Evolutionary conservation across 2,329 filamentous ascomycete species (phyloP).

Genomic region (Epichloe baconii): DNA sequence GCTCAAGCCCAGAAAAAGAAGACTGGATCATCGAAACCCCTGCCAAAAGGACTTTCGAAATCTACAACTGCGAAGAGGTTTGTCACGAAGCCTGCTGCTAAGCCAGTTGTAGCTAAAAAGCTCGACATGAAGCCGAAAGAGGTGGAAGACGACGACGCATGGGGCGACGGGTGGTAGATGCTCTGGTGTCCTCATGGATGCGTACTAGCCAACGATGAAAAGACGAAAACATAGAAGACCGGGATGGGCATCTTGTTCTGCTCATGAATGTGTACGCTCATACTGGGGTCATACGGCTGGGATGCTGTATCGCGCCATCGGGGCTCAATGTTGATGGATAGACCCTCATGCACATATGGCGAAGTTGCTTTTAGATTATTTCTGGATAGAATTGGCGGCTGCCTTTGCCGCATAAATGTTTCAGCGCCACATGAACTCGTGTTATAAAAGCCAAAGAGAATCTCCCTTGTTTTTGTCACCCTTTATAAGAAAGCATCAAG

Average conservation of each 20-base stretch:
- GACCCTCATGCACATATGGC: background rate
- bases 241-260: background rate
- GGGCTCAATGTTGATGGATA: background rate
- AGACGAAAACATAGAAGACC: background rate
- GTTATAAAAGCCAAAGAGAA: too few relatives aligned
- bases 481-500: background rate
- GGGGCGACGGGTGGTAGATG: constrained; percentile 51
- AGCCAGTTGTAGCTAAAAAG: constrained; percentile 45
- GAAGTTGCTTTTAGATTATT: background rate
- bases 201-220: background rate
- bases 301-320: background rate
- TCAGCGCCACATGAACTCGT: too few relatives aligned
- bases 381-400: too few relatives aligned
- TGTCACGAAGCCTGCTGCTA: constrained; percentile 26
- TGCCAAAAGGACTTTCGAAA: constrained; percentile 78
- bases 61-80: constrained; percentile 30
- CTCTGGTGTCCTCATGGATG: background rate
- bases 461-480: too few relatives aligned
- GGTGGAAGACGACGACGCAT: constrained; percentile 45
- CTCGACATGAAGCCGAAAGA: constrained; percentile 55
- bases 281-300: background rate
- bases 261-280: background rate
- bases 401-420: too few relatives aligned
- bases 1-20: constrained; percentile 79
- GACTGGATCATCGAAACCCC: constrained; percentile 40